phyloP scores from a whole-genome alignment of 768 basidiomycete species.

The Harrya chromipes region DNA sequence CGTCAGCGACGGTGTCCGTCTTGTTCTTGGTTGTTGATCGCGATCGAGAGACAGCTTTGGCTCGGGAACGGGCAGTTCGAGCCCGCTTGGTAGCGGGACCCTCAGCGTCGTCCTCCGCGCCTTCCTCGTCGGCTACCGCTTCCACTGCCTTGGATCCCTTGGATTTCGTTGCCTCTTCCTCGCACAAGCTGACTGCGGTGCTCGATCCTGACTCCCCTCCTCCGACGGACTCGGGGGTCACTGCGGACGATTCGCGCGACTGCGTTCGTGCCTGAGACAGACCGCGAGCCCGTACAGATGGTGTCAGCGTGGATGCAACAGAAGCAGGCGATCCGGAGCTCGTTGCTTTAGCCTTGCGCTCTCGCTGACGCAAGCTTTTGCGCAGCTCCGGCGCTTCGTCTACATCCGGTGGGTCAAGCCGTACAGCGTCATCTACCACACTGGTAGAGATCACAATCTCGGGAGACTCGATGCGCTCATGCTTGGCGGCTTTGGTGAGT shows the following conservation, averaged over 20 bases:
- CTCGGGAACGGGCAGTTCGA: conserved; percentile 19
- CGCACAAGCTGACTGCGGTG: conserved; percentile 32
- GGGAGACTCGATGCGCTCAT: conserved; percentile 19
- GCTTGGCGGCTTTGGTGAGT: conserved; percentile 18
- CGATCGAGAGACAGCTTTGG: conserved; percentile 23
- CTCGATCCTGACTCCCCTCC: conserved; percentile 31
- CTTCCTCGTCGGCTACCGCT: conserved; percentile 12
- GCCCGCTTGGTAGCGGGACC: conserved; percentile 17
- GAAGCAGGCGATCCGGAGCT: conserved; percentile 25
- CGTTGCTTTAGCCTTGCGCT: conserved; percentile 23
- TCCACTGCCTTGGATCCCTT: conserved; percentile 17
- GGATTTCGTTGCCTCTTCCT: conserved; percentile 23
- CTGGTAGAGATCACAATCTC: conserved; percentile 7
- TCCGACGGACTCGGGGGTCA: conserved; percentile 25
- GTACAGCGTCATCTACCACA: conserved; percentile 9
- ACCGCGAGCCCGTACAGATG: conserved; percentile 19
- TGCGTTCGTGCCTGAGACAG: conserved; percentile 21
- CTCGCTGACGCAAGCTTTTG: conserved; percentile 30
- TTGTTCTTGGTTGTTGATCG: conserved; percentile 15
- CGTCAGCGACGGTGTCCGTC: conserved; percentile 8
- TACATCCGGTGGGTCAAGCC: conserved; percentile 11
- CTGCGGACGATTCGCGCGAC: conserved; percentile 23
- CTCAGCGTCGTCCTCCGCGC: conserved; percentile 11
- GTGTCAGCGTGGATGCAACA: conserved; percentile 30
- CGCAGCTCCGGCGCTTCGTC: conserved; percentile 25